These are phyloP conservation scores for Stemphylium lycopersici DNA, from an alignment of 2,329 filamentous ascomycete genomes.

Conservation along the genomic window DNA sequence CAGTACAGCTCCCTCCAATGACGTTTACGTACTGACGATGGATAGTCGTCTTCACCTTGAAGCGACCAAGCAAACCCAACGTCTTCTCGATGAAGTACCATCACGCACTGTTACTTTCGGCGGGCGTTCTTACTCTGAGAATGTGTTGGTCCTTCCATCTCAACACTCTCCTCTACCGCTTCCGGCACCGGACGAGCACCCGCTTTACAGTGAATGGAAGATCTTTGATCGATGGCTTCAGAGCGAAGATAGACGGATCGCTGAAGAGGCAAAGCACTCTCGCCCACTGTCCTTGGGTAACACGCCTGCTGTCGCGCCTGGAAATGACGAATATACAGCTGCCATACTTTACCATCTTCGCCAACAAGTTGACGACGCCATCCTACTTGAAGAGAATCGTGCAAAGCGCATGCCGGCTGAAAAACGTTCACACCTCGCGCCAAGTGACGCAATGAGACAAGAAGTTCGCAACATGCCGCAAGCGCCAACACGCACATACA, in stretches of 20 bases:
- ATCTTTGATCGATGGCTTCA: slow-evolving; percentile 39
- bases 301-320: slow-evolving; percentile 21
- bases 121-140: slow-evolving; percentile 32
- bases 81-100: slow-evolving; percentile 28
- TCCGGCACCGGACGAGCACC: slow-evolving; percentile 36
- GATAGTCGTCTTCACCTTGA: slow-evolving; percentile 38
- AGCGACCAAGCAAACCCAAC: slow-evolving; percentile 30
- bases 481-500: slow-evolving; percentile 34
- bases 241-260: slow-evolving; percentile 36
- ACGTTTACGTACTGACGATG: slow-evolving; percentile 10
- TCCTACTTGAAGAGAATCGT: slow-evolving; percentile 40
- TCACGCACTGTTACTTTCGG: slow-evolving; percentile 36
- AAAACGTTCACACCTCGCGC: slow-evolving; percentile 33
- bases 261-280: slow-evolving; percentile 22
- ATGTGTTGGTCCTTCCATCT: slow-evolving; percentile 25
- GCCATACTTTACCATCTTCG: slow-evolving; percentile 36
- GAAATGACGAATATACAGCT: slow-evolving; percentile 33
- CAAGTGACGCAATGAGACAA: slow-evolving; percentile 37
- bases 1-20: not conserved
- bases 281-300: slow-evolving; percentile 31
- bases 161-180: slow-evolving; percentile 26
- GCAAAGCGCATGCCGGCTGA: slow-evolving; percentile 34
- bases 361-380: slow-evolving; percentile 39
- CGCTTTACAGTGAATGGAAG: slow-evolving; percentile 39
- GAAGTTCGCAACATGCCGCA: slow-evolving; percentile 34